Evolutionary conservation across 208 protist genomes (phyloP).

Genomic region (Acanthamoeba sp.): DNA sequence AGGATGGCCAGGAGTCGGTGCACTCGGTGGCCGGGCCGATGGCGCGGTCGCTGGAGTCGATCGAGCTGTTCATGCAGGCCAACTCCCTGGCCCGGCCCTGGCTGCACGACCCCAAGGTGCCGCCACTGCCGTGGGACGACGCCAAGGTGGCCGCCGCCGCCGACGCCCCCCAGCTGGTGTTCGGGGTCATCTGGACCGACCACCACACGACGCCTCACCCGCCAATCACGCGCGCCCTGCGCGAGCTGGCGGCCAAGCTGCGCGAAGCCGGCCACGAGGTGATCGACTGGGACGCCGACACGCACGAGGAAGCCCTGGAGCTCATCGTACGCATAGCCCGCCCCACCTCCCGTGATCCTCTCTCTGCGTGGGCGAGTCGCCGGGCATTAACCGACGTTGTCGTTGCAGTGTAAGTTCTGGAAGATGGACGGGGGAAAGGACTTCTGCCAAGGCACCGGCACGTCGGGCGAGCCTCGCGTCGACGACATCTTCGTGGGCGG

Average conservation of each 20-base stretch:
- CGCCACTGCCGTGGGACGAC: conserved; percentile 42
- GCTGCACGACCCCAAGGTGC: conserved; percentile 12
- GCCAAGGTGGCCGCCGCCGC: background rate
- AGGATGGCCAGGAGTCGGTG: conserved; percentile 64
- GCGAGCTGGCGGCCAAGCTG: background rate
- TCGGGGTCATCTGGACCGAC: conserved; percentile 61
- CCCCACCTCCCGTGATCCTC: background rate
- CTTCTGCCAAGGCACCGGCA: background rate
- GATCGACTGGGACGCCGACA: background rate
- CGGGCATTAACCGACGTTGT: no score
- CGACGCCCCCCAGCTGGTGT: conserved; percentile 13
- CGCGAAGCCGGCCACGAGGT: conserved; percentile 58
- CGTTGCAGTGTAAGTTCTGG: conserved; percentile 54
- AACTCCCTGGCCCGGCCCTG: conserved; percentile 7
- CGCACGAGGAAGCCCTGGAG: background rate
- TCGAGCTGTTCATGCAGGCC: conserved; percentile 70
- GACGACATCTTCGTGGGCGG: conserved; percentile 45
- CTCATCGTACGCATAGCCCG: background rate
- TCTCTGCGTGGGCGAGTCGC: background rate
- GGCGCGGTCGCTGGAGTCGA: conserved; percentile 56
- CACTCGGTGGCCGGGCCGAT: conserved; percentile 31
- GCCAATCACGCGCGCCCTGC: conserved; percentile 37
- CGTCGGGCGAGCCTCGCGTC: conserved; percentile 10
- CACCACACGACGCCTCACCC: conserved; percentile 16
- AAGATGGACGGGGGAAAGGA: conserved; percentile 11